phyloP scores from a whole-genome alignment of 306 rosid species.

The Carpinus fangiana region DNA sequence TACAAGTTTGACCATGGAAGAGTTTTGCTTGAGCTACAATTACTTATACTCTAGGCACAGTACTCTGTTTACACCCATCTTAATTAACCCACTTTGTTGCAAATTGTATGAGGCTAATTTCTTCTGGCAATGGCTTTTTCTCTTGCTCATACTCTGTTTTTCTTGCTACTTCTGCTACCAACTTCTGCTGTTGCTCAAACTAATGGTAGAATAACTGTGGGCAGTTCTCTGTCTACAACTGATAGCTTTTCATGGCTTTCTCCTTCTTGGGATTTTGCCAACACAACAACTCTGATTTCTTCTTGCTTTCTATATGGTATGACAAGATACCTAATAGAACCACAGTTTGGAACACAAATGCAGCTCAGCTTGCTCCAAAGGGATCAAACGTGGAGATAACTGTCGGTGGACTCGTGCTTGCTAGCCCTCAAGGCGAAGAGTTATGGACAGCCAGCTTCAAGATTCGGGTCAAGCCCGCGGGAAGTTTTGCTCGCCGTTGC shows the following conservation, averaged over 20 bases:
- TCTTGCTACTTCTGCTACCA: not conserved
- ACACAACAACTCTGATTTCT: conserved; percentile 9
- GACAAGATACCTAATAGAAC: not conserved
- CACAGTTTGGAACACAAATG: conserved; percentile 32
- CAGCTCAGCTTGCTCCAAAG: conserved; percentile 7
- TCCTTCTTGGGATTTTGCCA: conserved; percentile 27
- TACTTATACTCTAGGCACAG: too few relatives aligned
- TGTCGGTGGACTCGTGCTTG: conserved; percentile 26
- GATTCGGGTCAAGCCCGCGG: not conserved
- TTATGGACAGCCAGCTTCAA: conserved; percentile 26
- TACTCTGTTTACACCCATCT: too few relatives aligned
- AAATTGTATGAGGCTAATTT: not conserved
- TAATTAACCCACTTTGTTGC: not conserved
- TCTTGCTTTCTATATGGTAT: conserved; percentile 28
- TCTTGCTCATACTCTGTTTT: not conserved
- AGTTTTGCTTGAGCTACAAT: too few relatives aligned
- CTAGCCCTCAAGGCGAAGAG: conserved; percentile 17
- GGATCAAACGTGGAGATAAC: conserved; percentile 37
- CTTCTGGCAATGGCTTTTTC: not conserved
- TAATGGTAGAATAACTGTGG: not conserved
- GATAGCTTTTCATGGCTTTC: conserved; percentile 28
- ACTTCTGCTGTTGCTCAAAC: not conserved
- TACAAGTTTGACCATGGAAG: too few relatives aligned
- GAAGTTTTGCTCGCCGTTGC: conserved; percentile 19
- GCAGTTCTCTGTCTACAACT: conserved; percentile 19